A percentile compares a stretch with the other conserved stretches of the same genome.
phyloP scores from a whole-genome alignment of 306 rosid species.

The Ammopiptanthus mongolicus region DNA sequence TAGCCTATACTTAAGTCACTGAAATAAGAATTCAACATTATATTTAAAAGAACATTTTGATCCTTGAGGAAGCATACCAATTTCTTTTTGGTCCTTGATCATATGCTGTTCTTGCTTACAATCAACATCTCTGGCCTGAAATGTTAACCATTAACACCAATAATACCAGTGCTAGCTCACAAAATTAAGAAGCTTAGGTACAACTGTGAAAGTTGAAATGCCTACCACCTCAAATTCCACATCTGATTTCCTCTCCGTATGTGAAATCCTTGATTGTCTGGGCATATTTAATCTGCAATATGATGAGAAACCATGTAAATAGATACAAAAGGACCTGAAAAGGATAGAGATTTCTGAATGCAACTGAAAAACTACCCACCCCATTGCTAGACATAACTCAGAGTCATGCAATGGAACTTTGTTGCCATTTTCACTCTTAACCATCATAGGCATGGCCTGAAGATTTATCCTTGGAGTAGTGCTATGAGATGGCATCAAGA shows the following conservation, averaged over 20 bases:
- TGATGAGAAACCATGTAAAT: constrained; percentile 1
- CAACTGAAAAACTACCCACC: constrained; percentile 39
- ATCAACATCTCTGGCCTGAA: constrained; percentile 32
- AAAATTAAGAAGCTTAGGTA: not conserved
- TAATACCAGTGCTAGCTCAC: constrained; percentile 3
- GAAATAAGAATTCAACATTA: constrained; percentile 2
- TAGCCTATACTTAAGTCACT: not conserved
- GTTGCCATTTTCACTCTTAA: constrained; percentile 27
- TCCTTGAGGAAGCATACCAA: constrained; percentile 34
- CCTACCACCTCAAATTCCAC: constrained; percentile 34
- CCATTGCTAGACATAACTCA: constrained; percentile 37
- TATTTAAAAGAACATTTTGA: constrained; percentile 14
- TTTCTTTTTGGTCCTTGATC: constrained; percentile 32
- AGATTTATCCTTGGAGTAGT: constrained; percentile 13
- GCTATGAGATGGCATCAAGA: constrained; percentile 19
- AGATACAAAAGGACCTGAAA: not conserved
- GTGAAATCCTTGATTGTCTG: constrained; percentile 24
- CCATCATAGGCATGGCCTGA: constrained; percentile 11
- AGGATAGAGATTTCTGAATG: not conserved
- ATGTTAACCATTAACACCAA: not conserved
- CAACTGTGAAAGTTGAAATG: not conserved
- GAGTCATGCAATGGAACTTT: constrained; percentile 18
- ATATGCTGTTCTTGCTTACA: constrained; percentile 27
- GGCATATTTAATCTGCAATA: constrained; percentile 30
- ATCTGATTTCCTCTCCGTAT: constrained; percentile 29